phyloP scores from a whole-genome alignment of 2,329 filamentous ascomycete genomes.

The Ophiocordyceps sinensis region DNA sequence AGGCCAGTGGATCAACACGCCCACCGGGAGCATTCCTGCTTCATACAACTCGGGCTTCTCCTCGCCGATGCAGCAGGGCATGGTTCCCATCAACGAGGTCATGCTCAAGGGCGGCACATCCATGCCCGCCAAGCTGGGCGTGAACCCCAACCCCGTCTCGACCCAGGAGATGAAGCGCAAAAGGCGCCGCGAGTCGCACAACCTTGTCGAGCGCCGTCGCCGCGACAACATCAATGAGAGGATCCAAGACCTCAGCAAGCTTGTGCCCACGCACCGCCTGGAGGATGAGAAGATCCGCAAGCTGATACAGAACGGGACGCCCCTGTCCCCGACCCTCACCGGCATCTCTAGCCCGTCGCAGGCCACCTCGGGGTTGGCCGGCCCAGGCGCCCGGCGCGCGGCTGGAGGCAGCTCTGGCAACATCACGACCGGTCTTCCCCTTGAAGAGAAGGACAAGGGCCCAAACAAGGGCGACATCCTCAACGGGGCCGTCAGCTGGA shows the following conservation, averaged over 20 bases:
- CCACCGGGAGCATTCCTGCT: slow-evolving; percentile 62
- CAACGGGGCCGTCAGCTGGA: slow-evolving; percentile 95
- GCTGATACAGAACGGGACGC: slow-evolving; percentile 82
- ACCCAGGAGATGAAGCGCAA: slow-evolving; percentile 90
- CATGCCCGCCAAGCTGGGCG: slow-evolving; percentile 71
- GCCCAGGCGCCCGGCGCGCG: slow-evolving; percentile 68
- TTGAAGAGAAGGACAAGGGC: slow-evolving; percentile 96
- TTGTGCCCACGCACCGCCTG: slow-evolving; percentile 81
- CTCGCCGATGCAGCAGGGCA: slow-evolving; percentile 57
- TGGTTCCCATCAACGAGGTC: slow-evolving; percentile 76
- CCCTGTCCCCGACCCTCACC: slow-evolving; percentile 68
- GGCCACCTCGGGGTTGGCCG: slow-evolving; percentile 78
- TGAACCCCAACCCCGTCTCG: slow-evolving; percentile 40
- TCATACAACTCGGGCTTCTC: slow-evolving; percentile 82
- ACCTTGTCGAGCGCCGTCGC: slow-evolving; percentile 84
- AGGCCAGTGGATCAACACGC: slow-evolving; percentile 82
- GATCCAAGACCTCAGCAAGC: slow-evolving; percentile 87
- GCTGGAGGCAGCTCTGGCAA: slow-evolving; percentile 56
- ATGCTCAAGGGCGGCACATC: slow-evolving; percentile 79
- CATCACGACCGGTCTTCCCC: slow-evolving; percentile 81
- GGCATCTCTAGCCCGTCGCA: slow-evolving; percentile 54
- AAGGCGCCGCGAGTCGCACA: slow-evolving; percentile 84
- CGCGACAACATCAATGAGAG: slow-evolving; percentile 98
- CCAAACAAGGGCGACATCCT: slow-evolving; percentile 98
- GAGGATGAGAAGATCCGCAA: slow-evolving; percentile 97